Evolutionary conservation across 176 grass and related monocot genomes (phyloP), one percentile per base, ranked within the genome.

Genomic region (Raddia guianensis): DNA sequence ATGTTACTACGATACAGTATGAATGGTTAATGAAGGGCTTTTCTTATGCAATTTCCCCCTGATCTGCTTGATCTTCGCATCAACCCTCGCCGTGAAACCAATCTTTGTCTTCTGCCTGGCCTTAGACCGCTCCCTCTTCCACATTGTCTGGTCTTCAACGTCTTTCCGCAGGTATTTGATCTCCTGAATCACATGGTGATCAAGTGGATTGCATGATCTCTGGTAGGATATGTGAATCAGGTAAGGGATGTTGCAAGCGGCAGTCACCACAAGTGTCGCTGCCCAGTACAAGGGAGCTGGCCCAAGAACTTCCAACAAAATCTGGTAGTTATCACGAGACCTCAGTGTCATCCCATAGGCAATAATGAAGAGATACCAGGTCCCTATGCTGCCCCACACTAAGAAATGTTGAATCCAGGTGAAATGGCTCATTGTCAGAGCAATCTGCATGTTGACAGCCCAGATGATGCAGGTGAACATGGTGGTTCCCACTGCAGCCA

Each of bases 391-490:
- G 61, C 96, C 96, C 88, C 92, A 99, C 4, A 99, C 96, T 76
- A 95, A 93, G 62, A 99, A 13, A 82, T 95, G 90, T 52, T 95
- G 96, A 74, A 99, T 99, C 96, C 96, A 99, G 49, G 96, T 99
- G 87, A 99, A 99, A 93, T 99, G 93, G 82, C 90, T 93, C 96
- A 99, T 99, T 83, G 89, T 99, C 53, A 95, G 84, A 34, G 92
- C 90, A 70, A 99, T 99, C 79, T 99, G 96, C 57, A 99, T 82
- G 87, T 99, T 99, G 35, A 99, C 92, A 49, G 93, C 90, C 90
- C 96, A 99, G 79, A 99, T 93, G 83, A 95, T 99, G 79, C 93
- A 99, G 51, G 97, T 95, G 63, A 99, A 99, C 92, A 99, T 99
- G 75, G 90, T 83, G 64, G 90, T 99, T 75, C 97, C 97, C 12